Evolutionary conservation across 148 eudicot genomes (phyloP).

Genomic region (Rhododendron williamsianum): DNA sequence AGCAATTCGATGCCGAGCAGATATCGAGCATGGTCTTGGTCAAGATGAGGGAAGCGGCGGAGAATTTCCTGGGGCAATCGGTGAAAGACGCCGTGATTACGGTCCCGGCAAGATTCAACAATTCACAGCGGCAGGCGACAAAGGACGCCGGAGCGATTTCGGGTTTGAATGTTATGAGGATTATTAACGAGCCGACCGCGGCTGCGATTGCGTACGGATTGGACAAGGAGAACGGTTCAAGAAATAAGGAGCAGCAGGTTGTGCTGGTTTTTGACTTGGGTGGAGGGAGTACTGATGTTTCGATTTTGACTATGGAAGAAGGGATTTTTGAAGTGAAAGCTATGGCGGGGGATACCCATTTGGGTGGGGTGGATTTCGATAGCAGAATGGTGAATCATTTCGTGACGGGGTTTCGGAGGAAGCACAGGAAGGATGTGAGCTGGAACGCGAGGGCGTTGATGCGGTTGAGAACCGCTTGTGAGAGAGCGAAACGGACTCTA

Average conservation of each 20-base stretch:
- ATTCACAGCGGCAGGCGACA: neutral
- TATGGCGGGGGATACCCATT: neutral
- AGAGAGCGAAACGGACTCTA: neutral
- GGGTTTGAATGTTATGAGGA: conserved; percentile 1
- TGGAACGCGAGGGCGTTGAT: neutral
- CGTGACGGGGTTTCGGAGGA: neutral
- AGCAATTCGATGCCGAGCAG: neutral
- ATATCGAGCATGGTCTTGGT: neutral
- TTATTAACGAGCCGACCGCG: conserved; percentile 4
- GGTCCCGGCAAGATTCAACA: neutral
- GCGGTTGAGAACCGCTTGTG: neutral
- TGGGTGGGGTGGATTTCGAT: neutral
- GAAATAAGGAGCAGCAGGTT: too few species aligned
- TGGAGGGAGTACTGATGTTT: neutral
- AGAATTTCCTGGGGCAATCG: neutral
- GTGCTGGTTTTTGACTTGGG: neutral
- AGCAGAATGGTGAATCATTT: too few species aligned
- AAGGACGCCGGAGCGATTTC: neutral
- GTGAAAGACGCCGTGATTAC: neutral
- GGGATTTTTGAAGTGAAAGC: neutral
- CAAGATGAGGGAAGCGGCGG: neutral
- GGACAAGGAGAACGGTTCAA: neutral
- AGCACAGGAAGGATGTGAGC: conserved; percentile 1
- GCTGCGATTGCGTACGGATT: neutral
- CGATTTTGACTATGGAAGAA: neutral